A percentile compares a stretch with the other conserved stretches of the same genome.
Evolutionary conservation across 805 yeast genomes (phyloP).

Genomic region (Babjeviella inositovora): DNA sequence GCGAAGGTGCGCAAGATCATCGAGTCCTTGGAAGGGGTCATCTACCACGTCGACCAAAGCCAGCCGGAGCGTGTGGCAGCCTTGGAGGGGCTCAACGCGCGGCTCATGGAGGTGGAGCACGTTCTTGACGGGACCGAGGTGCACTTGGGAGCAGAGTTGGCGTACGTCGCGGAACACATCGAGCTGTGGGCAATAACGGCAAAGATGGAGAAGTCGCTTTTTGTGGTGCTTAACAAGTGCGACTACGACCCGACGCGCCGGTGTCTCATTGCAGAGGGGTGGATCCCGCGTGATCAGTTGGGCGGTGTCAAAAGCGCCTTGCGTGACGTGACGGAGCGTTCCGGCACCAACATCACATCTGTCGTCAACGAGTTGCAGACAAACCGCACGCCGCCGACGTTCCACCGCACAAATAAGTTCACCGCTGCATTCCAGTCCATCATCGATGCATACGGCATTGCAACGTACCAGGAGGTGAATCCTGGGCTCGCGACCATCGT

Average conservation of each 20-base stretch:
- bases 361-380: constrained; percentile 47
- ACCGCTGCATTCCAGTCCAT: constrained; percentile 56
- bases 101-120: too few species aligned
- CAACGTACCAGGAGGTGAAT: constrained; percentile 60
- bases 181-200: too few species aligned
- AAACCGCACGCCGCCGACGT: constrained; percentile 56
- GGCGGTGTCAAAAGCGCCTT: constrained; percentile 24
- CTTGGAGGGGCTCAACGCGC: too few species aligned
- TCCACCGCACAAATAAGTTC: constrained; percentile 52
- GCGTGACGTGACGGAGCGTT: constrained; percentile 14
- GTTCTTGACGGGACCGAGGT: too few species aligned
- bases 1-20: constrained; percentile 67
- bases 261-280: constrained; percentile 58
- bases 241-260: constrained; percentile 53
- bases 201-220: constrained; percentile 41
- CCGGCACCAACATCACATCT: constrained; percentile 17
- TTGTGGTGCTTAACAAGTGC: constrained; percentile 43
- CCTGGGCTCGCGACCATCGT: constrained; percentile 64
- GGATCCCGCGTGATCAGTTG: constrained; percentile 50
- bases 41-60: constrained; percentile 57
- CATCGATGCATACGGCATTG: constrained; percentile 66
- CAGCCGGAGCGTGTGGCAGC: too few species aligned
- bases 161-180: too few species aligned
- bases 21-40: constrained; percentile 77
- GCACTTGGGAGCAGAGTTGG: too few species aligned